Conservation (phyloP, 139 green algal genomes). For the Chlamydomonas sp. region DNA sequence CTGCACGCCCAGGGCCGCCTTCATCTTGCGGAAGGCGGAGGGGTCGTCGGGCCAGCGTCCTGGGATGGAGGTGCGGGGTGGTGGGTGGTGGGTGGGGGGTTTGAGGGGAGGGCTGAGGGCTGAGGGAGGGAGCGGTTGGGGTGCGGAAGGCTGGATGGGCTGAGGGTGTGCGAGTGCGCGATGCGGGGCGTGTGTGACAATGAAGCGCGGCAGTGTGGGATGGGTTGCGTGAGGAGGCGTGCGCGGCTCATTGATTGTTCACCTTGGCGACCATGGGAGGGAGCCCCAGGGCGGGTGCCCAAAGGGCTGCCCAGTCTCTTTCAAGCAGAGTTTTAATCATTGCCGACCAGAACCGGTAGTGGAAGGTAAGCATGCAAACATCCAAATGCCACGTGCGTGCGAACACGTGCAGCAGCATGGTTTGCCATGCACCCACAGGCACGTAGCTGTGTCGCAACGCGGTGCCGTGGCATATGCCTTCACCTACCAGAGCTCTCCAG, state of each 20-base stretch:
- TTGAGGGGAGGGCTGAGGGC: background rate
- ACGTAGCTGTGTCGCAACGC: too few relatives aligned
- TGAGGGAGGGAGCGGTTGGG: background rate
- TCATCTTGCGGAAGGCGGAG: constrained; percentile 75
- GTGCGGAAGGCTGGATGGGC: background rate
- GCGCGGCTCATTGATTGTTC: constrained; percentile 62
- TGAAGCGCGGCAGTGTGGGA: background rate
- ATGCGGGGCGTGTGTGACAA: background rate
- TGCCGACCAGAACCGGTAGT: background rate
- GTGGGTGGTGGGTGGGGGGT: background rate
- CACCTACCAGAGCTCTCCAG: constrained; percentile 81
- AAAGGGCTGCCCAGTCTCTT: constrained; percentile 32
- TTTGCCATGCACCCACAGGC: too few relatives aligned
- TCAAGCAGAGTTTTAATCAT: constrained; percentile 43
- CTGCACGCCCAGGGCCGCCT: constrained; percentile 80
- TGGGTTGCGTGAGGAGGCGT: background rate
- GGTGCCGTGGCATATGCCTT: too few relatives aligned
- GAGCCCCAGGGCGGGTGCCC: background rate
- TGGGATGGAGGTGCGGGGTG: too few relatives aligned
- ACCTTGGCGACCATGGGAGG: constrained; percentile 40
- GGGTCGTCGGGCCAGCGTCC: constrained; percentile 71
- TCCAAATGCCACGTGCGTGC: too few relatives aligned
- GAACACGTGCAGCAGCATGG: too few relatives aligned
- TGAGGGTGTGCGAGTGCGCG: background rate
- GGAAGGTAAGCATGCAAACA: too few relatives aligned